Conservation (phyloP, 768 basidiomycete genomes). For the Mycena alexandri region DNA sequence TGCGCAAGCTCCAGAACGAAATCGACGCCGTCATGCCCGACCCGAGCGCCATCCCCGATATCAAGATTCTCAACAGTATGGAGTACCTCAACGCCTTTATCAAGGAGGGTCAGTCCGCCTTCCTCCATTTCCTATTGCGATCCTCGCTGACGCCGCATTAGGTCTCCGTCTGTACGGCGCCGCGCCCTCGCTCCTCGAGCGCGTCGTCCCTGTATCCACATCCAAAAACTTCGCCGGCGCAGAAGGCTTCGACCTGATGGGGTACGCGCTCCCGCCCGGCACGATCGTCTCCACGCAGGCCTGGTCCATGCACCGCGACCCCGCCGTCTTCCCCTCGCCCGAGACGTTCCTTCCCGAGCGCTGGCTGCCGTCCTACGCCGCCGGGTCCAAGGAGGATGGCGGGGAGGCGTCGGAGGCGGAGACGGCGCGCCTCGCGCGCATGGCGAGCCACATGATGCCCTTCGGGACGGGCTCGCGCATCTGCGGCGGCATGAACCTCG, state of each 20-base stretch:
- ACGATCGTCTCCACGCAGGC: conserved; percentile 83
- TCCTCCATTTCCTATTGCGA: conserved; percentile 11
- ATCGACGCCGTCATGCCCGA: conserved; percentile 81
- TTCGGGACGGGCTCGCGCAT: conserved; percentile 82
- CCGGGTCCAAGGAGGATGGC: conserved; percentile 23
- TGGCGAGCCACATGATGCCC: conserved; percentile 82
- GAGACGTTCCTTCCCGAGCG: conserved; percentile 84
- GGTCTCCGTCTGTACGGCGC: conserved; percentile 81
- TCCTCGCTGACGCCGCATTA: conserved; percentile 43
- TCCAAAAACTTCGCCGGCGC: conserved; percentile 65
- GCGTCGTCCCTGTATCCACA: conserved; percentile 74
- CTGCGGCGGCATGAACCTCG: conserved; percentile 84
- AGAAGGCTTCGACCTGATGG: conserved; percentile 83
- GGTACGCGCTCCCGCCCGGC: conserved; percentile 83
- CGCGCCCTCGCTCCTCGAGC: conserved; percentile 80
- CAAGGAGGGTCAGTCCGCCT: conserved; percentile 66
- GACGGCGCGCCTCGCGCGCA: conserved; percentile 63
- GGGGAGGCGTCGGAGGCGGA: conserved; percentile 60
- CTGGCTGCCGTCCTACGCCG: conserved; percentile 66
- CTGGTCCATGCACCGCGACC: conserved; percentile 89
- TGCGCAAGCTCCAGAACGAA: conserved; percentile 77
- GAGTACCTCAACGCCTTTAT: conserved; percentile 70
- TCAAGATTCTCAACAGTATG: conserved; percentile 66
- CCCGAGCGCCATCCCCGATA: conserved; percentile 69
- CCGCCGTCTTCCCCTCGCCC: conserved; percentile 78